Evolutionary conservation across 768 basidiomycete species (phyloP).

Genomic region (Hericium alpestre): DNA sequence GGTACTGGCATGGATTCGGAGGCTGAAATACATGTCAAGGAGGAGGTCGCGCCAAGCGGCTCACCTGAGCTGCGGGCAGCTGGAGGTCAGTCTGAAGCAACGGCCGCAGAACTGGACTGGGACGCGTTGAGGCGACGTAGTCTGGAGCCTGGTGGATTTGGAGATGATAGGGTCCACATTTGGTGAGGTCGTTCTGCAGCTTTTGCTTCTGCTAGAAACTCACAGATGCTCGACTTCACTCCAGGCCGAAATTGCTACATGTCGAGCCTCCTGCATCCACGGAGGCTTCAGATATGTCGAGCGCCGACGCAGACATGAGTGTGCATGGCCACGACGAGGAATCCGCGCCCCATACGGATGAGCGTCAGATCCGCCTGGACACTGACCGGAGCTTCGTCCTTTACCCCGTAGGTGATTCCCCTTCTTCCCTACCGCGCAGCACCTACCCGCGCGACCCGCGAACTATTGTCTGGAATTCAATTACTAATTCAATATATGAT

Average conservation of each 20-base stretch:
- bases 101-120: conserved; percentile 28
- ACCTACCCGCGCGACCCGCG: too few species aligned
- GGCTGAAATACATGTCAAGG: too few species aligned
- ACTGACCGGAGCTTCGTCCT: conserved; percentile 89
- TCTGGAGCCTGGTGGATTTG: conserved; percentile 54
- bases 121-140: conserved; percentile 34
- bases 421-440: neutral
- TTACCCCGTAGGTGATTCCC: conserved; percentile 62
- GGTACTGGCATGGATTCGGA: too few species aligned
- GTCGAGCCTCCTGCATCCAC: conserved; percentile 10
- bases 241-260: conserved; percentile 30
- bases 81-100: too few species aligned
- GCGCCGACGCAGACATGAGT: neutral
- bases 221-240: conserved; percentile 16
- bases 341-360: conserved; percentile 49
- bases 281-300: neutral
- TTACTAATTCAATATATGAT: neutral
- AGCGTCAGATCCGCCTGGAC: conserved; percentile 80
- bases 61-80: too few species aligned
- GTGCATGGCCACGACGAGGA: neutral
- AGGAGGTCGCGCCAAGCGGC: too few species aligned
- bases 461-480: too few species aligned
- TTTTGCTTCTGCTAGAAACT: conserved; percentile 11
- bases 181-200: conserved; percentile 34
- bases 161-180: conserved; percentile 38